Evolutionary conservation across 2,329 filamentous ascomycete species (phyloP).

Genomic region (Botrytis aclada): DNA sequence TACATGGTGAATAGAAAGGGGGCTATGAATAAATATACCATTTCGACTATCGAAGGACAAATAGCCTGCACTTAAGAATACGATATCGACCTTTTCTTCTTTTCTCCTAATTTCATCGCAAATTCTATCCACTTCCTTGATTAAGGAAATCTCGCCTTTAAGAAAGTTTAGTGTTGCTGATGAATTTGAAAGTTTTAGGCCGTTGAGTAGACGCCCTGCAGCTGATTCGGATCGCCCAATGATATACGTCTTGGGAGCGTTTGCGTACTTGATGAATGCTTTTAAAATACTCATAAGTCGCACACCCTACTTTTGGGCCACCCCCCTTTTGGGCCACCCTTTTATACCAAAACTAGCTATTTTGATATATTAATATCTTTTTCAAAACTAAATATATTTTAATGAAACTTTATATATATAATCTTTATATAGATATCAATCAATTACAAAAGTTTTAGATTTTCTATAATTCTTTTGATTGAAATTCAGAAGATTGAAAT

Average conservation of each 20-base stretch:
- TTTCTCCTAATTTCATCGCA: slow-evolving; percentile 46
- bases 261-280: slow-evolving; percentile 43
- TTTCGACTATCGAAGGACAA: slow-evolving; percentile 34
- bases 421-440: too few relatives aligned
- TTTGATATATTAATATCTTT: too few relatives aligned
- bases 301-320: too few relatives aligned
- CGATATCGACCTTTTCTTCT: slow-evolving; percentile 46
- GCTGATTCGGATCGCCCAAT: slow-evolving; percentile 45
- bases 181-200: slow-evolving; percentile 45
- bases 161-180: slow-evolving; percentile 48
- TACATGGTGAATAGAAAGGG: not conserved
- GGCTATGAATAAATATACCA: slow-evolving; percentile 26
- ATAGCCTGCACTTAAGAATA: slow-evolving; percentile 46
- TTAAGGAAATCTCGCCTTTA: slow-evolving; percentile 48
- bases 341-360: too few relatives aligned
- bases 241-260: slow-evolving; percentile 49
- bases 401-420: too few relatives aligned
- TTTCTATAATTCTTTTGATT: too few relatives aligned
- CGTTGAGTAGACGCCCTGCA: slow-evolving; percentile 39
- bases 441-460: too few relatives aligned
- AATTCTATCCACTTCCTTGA: slow-evolving; percentile 49
- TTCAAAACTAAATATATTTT: too few relatives aligned
- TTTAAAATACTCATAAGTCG: slow-evolving; percentile 47
- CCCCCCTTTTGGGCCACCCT: too few relatives aligned
- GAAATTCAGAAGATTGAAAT: too few relatives aligned